Evolutionary conservation across 2,329 filamentous ascomycete genomes (phyloP).

Genomic region (Truncatella angustata): DNA sequence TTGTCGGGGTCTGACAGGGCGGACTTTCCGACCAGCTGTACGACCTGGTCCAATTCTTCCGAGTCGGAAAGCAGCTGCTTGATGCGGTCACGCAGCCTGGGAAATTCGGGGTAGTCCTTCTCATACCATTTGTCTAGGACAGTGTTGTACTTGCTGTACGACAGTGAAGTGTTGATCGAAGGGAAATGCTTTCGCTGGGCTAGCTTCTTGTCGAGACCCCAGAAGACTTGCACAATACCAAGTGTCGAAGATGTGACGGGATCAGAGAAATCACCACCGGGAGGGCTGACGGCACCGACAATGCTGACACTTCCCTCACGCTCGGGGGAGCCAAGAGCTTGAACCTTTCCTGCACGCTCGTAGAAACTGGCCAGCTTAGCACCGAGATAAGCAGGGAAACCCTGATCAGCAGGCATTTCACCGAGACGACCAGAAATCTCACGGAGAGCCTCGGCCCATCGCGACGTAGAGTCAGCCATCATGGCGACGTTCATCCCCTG

Average conservation of each 20-base stretch:
- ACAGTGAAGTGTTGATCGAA: conserved; percentile 91
- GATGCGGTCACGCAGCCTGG: conserved; percentile 86
- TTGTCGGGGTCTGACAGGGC: conserved; percentile 96
- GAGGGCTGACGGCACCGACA: conserved; percentile 94
- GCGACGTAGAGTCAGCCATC: conserved; percentile 98
- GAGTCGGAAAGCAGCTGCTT: conserved; percentile 91
- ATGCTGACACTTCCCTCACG: conserved; percentile 93
- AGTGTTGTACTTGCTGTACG: conserved; percentile 94
- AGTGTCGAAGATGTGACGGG: conserved; percentile 92
- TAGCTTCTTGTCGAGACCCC: conserved; percentile 99
- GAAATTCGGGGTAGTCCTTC: conserved; percentile 92
- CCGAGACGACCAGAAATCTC: conserved; percentile 97
- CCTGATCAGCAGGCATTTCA: conserved; percentile 99
- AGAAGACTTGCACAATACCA: conserved; percentile 98
- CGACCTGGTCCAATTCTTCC: conserved; percentile 96
- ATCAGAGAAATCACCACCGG: conserved; percentile 98
- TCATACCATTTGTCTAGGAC: conserved; percentile 92
- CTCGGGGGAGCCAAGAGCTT: conserved; percentile 83
- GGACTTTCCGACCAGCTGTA: conserved; percentile 96
- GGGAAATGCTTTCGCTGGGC: conserved; percentile 99
- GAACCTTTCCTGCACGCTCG: conserved; percentile 90
- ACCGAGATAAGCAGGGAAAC: conserved; percentile 96
- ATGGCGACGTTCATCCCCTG: conserved; percentile 97
- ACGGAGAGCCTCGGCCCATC: conserved; percentile 98
- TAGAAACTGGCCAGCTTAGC: conserved; percentile 99